phyloP scores from a whole-genome alignment of 139 green algal species.

The Micromonas pusilla region DNA sequence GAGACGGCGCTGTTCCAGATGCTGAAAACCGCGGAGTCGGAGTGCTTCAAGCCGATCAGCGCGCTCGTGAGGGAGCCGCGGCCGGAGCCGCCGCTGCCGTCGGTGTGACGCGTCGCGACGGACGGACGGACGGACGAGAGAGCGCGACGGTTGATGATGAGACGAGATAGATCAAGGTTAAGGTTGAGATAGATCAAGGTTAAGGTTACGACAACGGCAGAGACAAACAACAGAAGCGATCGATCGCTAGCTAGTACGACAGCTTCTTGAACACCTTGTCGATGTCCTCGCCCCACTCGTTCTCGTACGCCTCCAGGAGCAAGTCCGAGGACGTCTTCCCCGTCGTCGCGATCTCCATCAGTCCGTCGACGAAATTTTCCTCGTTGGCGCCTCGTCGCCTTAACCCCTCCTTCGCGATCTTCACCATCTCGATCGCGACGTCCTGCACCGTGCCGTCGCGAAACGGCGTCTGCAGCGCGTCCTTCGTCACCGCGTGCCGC shows the following conservation, averaged over 20 bases:
- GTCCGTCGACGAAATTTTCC: slow-evolving; percentile 63
- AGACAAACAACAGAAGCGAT: not conserved
- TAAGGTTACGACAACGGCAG: too few relatives aligned
- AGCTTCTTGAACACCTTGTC: slow-evolving; percentile 61
- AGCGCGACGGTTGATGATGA: too few relatives aligned
- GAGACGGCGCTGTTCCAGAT: slow-evolving; percentile 72
- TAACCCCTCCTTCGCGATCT: slow-evolving; percentile 71
- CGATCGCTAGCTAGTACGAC: slow-evolving; percentile 38
- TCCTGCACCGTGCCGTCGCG: slow-evolving; percentile 74
- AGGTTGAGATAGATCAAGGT: not conserved
- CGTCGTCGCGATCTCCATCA: slow-evolving; percentile 52
- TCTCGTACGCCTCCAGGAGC: slow-evolving; percentile 64
- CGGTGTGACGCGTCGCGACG: not conserved
- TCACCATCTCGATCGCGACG: slow-evolving; percentile 55
- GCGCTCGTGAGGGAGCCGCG: slow-evolving; percentile 52
- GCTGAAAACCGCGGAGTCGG: slow-evolving; percentile 50
- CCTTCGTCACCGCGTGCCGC: slow-evolving; percentile 48
- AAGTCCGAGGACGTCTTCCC: slow-evolving; percentile 57
- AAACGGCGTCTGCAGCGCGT: slow-evolving; percentile 82
- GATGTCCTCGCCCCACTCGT: slow-evolving; percentile 55
- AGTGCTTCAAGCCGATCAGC: slow-evolving; percentile 63
- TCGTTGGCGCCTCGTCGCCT: slow-evolving; percentile 71
- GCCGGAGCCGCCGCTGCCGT: slow-evolving; percentile 11
- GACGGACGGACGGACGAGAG: not conserved
- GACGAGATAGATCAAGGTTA: not conserved